Evolutionary conservation across 176 grass and related monocot genomes (phyloP).

Genomic region (Typha latifolia): DNA sequence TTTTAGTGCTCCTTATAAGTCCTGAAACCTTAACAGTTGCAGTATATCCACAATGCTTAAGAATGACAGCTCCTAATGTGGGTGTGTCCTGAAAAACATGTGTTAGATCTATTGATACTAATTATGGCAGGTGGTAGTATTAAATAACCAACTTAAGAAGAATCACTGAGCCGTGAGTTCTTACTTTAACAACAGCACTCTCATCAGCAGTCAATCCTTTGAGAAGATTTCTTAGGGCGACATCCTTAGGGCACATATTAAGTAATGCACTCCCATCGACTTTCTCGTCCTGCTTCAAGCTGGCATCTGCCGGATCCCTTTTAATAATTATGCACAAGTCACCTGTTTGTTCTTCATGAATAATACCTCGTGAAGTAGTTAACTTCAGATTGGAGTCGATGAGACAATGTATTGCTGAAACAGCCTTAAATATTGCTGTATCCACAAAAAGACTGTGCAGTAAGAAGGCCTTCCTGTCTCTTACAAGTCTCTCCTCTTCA

Average conservation of each 20-base stretch:
- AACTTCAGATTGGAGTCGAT: slow-evolving; percentile 26
- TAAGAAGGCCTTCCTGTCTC: slow-evolving; percentile 95
- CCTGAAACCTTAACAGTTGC: slow-evolving; percentile 65
- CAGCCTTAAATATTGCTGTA: slow-evolving; percentile 79
- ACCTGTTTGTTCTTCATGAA: slow-evolving; percentile 52
- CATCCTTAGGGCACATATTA: slow-evolving; percentile 36
- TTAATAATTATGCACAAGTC: slow-evolving; percentile 69
- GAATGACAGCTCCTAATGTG: slow-evolving; percentile 70
- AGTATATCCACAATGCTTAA: slow-evolving; percentile 96
- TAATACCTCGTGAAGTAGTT: slow-evolving; percentile 3
- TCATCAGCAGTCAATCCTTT: slow-evolving; percentile 97
- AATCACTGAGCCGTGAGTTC: background rate
- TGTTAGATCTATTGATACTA: slow-evolving; percentile 14
- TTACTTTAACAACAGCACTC: slow-evolving; percentile 64
- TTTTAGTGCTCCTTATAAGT: slow-evolving; percentile 18
- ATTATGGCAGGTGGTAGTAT: background rate
- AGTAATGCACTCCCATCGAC: slow-evolving; percentile 52
- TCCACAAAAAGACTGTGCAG: slow-evolving; percentile 87
- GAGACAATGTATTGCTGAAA: slow-evolving; percentile 39
- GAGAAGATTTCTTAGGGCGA: slow-evolving; percentile 75
- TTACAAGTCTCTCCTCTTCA: slow-evolving; percentile 77
- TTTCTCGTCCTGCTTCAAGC: slow-evolving; percentile 57
- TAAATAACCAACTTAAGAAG: background rate
- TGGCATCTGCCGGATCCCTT: slow-evolving; percentile 60
- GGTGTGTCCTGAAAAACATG: slow-evolving; percentile 50